Evolutionary conservation across 2,329 filamentous ascomycete species (phyloP).

Genomic region (Rutstroemia sp.): DNA sequence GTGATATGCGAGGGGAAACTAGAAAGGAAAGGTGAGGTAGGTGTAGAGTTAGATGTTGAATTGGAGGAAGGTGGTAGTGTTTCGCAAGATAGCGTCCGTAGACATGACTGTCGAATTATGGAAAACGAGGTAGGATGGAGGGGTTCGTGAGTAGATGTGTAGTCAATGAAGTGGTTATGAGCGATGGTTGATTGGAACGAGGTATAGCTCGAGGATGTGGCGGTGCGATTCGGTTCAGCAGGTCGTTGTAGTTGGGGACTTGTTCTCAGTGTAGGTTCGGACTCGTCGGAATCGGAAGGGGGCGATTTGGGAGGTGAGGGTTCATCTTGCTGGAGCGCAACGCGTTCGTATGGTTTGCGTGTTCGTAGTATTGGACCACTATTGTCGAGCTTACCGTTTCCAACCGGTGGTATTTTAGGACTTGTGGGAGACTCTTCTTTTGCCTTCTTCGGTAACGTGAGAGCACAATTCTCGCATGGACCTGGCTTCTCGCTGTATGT

Average conservation of each 20-base stretch:
- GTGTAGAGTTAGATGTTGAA: conserved; percentile 33
- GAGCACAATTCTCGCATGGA: conserved; percentile 61
- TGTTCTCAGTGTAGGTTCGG: conserved; percentile 19
- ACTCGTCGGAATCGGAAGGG: conserved; percentile 24
- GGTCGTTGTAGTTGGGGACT: conserved; percentile 4
- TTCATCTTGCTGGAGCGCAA: conserved; percentile 34
- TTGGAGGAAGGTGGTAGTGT: conserved; percentile 45
- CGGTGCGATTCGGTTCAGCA: conserved; percentile 12
- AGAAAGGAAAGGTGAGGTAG: conserved; percentile 34
- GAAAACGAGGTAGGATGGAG: conserved; percentile 55
- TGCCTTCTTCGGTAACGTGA: conserved; percentile 50
- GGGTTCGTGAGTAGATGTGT: conserved; percentile 61
- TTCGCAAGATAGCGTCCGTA: conserved; percentile 60
- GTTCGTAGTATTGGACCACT: conserved; percentile 51
- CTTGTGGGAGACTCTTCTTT: conserved; percentile 23
- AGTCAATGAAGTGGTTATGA: conserved; percentile 61
- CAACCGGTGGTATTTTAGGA: not conserved
- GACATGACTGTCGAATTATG: conserved; percentile 57
- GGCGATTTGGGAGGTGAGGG: conserved; percentile 25
- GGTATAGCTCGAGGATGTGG: conserved; percentile 24
- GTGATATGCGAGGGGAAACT: conserved; percentile 28
- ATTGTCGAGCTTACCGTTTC: conserved; percentile 13
- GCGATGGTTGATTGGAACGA: conserved; percentile 37
- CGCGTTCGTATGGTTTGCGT: conserved; percentile 50
- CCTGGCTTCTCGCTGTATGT: conserved; percentile 59